Percentiles rank a stretch among this genome's conserved stretches.
These are phyloP conservation scores for Colletotrichum trifolii DNA, from an alignment of 2,329 filamentous ascomycete genomes.

Conservation along the genomic window DNA sequence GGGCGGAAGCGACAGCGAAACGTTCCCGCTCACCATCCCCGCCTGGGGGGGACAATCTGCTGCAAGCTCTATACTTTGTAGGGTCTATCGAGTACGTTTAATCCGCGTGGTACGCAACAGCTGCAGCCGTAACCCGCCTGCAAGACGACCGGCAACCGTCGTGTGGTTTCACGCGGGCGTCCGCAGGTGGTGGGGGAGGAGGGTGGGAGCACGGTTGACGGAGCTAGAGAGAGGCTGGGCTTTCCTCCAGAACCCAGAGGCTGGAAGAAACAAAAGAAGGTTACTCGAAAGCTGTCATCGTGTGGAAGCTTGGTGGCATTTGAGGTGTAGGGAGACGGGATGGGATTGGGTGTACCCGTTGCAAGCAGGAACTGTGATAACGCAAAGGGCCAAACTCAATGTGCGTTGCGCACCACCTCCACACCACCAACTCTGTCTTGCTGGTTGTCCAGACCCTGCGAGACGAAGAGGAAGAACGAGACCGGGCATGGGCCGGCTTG, in stretches of 20 bases:
- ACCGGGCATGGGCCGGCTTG: constrained; percentile 17
- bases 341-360: constrained; percentile 17
- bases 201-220: constrained; percentile 3
- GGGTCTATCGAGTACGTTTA: too few species aligned
- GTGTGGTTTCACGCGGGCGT: constrained; percentile 30
- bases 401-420: constrained; percentile 1
- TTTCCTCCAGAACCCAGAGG: constrained; percentile 3
- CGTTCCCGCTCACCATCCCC: too few species aligned
- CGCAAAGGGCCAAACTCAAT: constrained; percentile 22
- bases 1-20: too few species aligned
- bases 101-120: too few species aligned
- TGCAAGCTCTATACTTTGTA: too few species aligned
- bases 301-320: constrained; percentile 21
- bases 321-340: constrained; percentile 29
- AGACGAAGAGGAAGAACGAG: not conserved
- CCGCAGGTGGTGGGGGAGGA: constrained; percentile 6
- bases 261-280: constrained; percentile 31
- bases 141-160: not conserved
- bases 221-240: constrained; percentile 18
- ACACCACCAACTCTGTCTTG: constrained; percentile 22
- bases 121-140: not conserved
- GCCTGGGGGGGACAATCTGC: too few species aligned
- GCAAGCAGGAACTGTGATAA: constrained; percentile 11
- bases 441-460: constrained; percentile 17
- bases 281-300: constrained; percentile 23